These are phyloP conservation scores for Triticum monococcum DNA, from an alignment of 176 grass and related monocot species.

Conservation along the genomic window DNA sequence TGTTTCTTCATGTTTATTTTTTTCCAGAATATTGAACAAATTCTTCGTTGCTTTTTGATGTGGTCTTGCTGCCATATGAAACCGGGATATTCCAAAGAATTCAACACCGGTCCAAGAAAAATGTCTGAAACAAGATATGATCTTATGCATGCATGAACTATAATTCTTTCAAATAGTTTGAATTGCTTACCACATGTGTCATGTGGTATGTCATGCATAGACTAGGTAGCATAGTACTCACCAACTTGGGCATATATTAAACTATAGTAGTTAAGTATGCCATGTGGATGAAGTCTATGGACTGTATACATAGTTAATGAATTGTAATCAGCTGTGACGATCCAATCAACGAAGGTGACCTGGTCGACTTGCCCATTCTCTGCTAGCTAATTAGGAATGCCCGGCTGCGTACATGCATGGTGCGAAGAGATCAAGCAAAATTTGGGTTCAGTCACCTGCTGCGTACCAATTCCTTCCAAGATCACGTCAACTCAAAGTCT, in stretches of 20 bases:
- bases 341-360: constrained; percentile 34
- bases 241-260: background rate
- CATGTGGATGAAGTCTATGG: constrained; percentile 1
- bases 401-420: background rate
- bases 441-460: background rate
- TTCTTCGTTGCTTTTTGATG: background rate
- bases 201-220: background rate
- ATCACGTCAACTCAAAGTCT: background rate
- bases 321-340: background rate
- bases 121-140: background rate
- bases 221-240: background rate
- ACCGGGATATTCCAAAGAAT: background rate
- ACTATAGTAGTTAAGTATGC: background rate
- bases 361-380: background rate
- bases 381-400: background rate
- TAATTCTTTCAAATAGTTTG: no score
- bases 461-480: background rate
- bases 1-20: background rate
- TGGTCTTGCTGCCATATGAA: background rate
- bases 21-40: constrained; percentile 29
- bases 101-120: background rate
- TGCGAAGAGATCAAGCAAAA: constrained; percentile 28
- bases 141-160: no score
- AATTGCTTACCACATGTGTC: no score
- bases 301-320: background rate